Conservation (phyloP, 108 stramenopile genomes). For the Fragilaria crotonensis region DNA sequence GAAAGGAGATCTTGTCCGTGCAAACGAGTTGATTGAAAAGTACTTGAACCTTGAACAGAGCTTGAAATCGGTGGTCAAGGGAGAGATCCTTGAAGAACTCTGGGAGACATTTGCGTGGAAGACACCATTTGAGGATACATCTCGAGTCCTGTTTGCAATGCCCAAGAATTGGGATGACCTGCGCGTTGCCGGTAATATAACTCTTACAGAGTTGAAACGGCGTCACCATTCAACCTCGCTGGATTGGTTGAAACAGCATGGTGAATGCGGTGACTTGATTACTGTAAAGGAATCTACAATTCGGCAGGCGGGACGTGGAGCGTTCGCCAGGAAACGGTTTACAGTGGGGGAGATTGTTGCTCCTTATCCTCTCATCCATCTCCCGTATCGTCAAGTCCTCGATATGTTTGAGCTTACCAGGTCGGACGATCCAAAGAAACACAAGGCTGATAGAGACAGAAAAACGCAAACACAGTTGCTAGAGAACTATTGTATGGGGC, state of each 20-base stretch:
- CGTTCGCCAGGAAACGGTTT: slow-evolving; percentile 36
- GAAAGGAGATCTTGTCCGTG: slow-evolving; percentile 11
- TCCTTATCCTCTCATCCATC: slow-evolving; percentile 47
- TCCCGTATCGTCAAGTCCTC: slow-evolving; percentile 27
- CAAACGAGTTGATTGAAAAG: slow-evolving; percentile 1
- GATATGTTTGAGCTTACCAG: slow-evolving; percentile 18
- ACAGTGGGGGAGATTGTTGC: slow-evolving; percentile 39
- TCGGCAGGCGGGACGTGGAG: slow-evolving; percentile 5
- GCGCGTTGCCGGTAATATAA: neutral
- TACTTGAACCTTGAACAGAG: neutral
- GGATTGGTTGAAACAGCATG: slow-evolving; percentile 6
- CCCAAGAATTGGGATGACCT: neutral
- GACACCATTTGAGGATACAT: neutral
- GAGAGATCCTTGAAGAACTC: neutral
- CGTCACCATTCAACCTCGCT: slow-evolving; percentile 8
- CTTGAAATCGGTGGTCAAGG: neutral
- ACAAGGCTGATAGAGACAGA: neutral
- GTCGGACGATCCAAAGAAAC: slow-evolving; percentile 2
- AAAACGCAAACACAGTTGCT: slow-evolving; percentile 20
- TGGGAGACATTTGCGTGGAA: neutral
- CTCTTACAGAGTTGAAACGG: neutral
- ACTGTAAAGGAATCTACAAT: slow-evolving; percentile 25
- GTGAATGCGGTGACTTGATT: slow-evolving; percentile 66
- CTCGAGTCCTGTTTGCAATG: neutral
- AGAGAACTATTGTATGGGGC: slow-evolving; percentile 36